phyloP scores from a whole-genome alignment of 2,329 filamentous ascomycete genomes.

The Colletotrichum sp. region DNA sequence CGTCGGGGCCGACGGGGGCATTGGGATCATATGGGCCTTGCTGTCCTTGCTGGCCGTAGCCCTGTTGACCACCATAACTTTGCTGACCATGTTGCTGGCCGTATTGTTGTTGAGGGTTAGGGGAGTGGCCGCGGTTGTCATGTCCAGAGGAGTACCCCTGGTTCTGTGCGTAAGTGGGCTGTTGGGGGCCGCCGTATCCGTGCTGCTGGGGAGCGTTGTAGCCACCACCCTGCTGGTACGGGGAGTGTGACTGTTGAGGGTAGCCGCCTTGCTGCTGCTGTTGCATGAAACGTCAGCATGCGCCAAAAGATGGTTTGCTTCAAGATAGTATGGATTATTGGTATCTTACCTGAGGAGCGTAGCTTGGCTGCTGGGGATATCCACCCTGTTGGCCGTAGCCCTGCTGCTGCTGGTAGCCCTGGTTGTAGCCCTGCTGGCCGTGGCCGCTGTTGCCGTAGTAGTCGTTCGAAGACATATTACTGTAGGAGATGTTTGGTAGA shows the following conservation, averaged over 20 bases:
- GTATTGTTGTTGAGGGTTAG: conserved; percentile 23
- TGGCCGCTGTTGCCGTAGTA: conserved; percentile 38
- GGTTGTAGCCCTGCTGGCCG: conserved; percentile 22
- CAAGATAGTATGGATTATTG: not conserved
- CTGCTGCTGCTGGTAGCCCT: conserved; percentile 19
- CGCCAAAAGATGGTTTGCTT: not conserved
- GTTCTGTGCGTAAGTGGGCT: conserved; percentile 25
- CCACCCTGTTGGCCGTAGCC: conserved; percentile 27
- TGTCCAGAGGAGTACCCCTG: conserved; percentile 31
- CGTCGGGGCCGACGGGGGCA: conserved; percentile 32
- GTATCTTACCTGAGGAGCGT: conserved; percentile 30
- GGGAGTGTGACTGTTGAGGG: conserved; percentile 22
- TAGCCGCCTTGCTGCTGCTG: conserved; percentile 22
- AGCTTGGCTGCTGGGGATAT: conserved; percentile 27
- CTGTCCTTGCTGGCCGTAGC: conserved; percentile 19
- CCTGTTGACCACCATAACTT: not conserved
- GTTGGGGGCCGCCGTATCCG: conserved; percentile 20
- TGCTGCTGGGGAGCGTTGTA: conserved; percentile 23
- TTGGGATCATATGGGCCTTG: conserved; percentile 2
- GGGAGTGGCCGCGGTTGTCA: conserved; percentile 28
- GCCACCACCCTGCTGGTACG: conserved; percentile 22
- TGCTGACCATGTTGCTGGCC: conserved; percentile 22
- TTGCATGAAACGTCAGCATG: not conserved
- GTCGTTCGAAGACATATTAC: conserved; percentile 40
- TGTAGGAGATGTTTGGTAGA: not conserved